A percentile compares a stretch with the other conserved stretches of the same genome.
Evolutionary conservation across 495 filamentous ascomycete species (phyloP).

Genomic region (Massariosphaeria phaeospora): DNA sequence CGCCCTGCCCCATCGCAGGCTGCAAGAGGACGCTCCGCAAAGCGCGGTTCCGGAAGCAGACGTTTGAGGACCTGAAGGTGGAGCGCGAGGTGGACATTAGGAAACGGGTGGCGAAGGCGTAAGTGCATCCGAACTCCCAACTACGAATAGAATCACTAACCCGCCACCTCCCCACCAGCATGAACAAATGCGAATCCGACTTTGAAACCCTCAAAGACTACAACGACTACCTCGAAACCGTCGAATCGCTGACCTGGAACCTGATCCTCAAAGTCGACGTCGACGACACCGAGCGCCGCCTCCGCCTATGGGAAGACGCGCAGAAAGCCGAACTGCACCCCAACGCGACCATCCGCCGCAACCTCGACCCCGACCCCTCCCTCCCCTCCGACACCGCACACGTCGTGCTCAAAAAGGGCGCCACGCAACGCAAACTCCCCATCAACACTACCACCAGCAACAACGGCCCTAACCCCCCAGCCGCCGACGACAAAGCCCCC

Average conservation of each 20-base stretch:
- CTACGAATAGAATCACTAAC: not conserved
- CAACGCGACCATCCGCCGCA: constrained; percentile 1
- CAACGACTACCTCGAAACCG: constrained; percentile 91
- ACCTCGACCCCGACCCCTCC: not conserved
- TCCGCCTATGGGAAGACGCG: constrained; percentile 61
- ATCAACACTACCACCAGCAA: constrained; percentile 5
- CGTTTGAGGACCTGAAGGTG: constrained; percentile 82
- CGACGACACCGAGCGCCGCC: constrained; percentile 61
- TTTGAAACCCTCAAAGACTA: constrained; percentile 75
- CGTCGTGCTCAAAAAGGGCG: constrained; percentile 66
- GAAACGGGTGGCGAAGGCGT: constrained; percentile 68
- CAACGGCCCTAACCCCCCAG: constrained; percentile 16
- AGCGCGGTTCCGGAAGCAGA: constrained; percentile 74
- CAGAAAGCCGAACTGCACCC: constrained; percentile 49
- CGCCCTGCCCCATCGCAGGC: constrained; percentile 81
- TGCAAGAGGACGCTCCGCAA: constrained; percentile 83
- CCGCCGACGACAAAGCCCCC: constrained; percentile 36
- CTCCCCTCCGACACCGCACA: constrained; percentile 10
- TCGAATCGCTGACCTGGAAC: constrained; percentile 86
- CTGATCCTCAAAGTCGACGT: constrained; percentile 69
- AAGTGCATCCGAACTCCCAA: constrained; percentile 17
- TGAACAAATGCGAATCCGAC: constrained; percentile 86
- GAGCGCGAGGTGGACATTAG: constrained; percentile 95
- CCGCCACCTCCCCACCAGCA: constrained; percentile 36
- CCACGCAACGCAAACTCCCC: constrained; percentile 32